Evolutionary conservation across 768 basidiomycete species (phyloP).

Genomic region (Leccinum uliginosum): DNA sequence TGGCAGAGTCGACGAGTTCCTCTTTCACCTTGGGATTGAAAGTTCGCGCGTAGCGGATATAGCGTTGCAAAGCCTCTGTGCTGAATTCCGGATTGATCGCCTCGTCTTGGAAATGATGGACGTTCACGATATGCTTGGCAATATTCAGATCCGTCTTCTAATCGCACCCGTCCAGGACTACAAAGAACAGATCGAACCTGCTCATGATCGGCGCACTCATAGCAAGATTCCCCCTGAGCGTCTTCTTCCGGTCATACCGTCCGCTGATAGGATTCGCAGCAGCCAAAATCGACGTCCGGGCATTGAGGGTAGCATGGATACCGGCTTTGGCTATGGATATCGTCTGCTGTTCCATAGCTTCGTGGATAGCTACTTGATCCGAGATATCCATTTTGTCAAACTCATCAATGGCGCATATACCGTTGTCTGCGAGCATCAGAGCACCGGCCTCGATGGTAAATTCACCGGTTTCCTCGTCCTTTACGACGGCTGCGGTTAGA

Average conservation of each 20-base stretch:
- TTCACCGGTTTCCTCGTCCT: constrained; percentile 97
- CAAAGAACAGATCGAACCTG: constrained; percentile 97
- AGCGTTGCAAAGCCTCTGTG: constrained; percentile 93
- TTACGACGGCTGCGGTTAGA: constrained; percentile 96
- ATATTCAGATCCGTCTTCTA: too few species aligned
- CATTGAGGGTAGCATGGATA: constrained; percentile 97
- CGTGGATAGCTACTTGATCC: constrained; percentile 98
- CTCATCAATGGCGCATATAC: constrained; percentile 99
- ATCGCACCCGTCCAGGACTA: constrained; percentile 95
- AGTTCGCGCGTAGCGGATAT: constrained; percentile 94
- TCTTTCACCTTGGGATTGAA: constrained; percentile 91
- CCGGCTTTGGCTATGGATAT: constrained; percentile 99
- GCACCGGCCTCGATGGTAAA: constrained; percentile 99
- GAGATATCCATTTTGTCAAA: constrained; percentile 99
- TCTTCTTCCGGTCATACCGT: constrained; percentile 94
- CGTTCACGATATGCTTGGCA: constrained; percentile 95
- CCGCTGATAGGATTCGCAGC: too few species aligned
- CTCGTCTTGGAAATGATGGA: constrained; percentile 91
- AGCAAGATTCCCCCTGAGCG: constrained; percentile 85
- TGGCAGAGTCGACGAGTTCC: too few species aligned
- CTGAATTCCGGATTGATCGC: constrained; percentile 96
- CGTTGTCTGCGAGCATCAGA: constrained; percentile 98
- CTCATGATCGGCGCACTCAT: constrained; percentile 99
- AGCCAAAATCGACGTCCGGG: constrained; percentile 94
- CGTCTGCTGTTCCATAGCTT: constrained; percentile 99